A percentile compares a stretch with the other conserved stretches of the same genome.
These are phyloP conservation scores for Chaetomium olivaceum DNA, from an alignment of 2,329 filamentous ascomycete genomes.

Conservation along the genomic window DNA sequence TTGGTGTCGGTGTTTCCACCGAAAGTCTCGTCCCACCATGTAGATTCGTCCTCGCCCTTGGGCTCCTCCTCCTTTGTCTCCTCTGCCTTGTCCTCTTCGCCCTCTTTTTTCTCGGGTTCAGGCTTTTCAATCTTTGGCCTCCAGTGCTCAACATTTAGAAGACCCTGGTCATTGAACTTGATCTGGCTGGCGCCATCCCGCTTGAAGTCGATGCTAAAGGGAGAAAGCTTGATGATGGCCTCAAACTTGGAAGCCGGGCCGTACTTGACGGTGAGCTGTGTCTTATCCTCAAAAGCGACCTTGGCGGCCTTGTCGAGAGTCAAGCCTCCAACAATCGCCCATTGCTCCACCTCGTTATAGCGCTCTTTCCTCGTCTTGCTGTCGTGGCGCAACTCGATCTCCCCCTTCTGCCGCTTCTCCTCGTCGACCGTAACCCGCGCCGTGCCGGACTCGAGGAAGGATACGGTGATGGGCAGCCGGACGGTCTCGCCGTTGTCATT, in stretches of 20 bases:
- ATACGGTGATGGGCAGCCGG: slow-evolving; percentile 77
- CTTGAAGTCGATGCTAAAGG: slow-evolving; percentile 84
- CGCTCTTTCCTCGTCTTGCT: slow-evolving; percentile 86
- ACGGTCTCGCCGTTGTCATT: slow-evolving; percentile 66
- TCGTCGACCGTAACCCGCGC: slow-evolving; percentile 89
- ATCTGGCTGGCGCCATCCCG: slow-evolving; percentile 79
- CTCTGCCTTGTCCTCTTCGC: slow-evolving; percentile 58
- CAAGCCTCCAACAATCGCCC: slow-evolving; percentile 81
- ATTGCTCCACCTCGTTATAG: slow-evolving; percentile 88
- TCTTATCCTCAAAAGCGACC: slow-evolving; percentile 63
- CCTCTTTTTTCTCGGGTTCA: slow-evolving; percentile 53
- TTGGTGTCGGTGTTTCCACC: slow-evolving; percentile 95
- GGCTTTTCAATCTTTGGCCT: slow-evolving; percentile 74
- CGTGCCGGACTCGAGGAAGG: slow-evolving; percentile 86
- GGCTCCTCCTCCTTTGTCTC: slow-evolving; percentile 42
- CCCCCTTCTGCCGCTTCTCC: slow-evolving; percentile 82
- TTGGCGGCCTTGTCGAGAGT: slow-evolving; percentile 71
- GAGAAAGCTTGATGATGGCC: slow-evolving; percentile 78
- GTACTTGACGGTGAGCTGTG: slow-evolving; percentile 74
- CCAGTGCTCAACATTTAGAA: slow-evolving; percentile 96
- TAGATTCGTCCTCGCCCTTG: slow-evolving; percentile 73
- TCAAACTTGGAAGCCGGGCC: slow-evolving; percentile 75
- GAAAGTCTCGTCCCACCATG: slow-evolving; percentile 97
- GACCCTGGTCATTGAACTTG: slow-evolving; percentile 84
- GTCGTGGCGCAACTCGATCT: slow-evolving; percentile 82